Conservation (phyloP, 2,329 filamentous ascomycete species). For the Teratosphaeriaceae sp. region DNA sequence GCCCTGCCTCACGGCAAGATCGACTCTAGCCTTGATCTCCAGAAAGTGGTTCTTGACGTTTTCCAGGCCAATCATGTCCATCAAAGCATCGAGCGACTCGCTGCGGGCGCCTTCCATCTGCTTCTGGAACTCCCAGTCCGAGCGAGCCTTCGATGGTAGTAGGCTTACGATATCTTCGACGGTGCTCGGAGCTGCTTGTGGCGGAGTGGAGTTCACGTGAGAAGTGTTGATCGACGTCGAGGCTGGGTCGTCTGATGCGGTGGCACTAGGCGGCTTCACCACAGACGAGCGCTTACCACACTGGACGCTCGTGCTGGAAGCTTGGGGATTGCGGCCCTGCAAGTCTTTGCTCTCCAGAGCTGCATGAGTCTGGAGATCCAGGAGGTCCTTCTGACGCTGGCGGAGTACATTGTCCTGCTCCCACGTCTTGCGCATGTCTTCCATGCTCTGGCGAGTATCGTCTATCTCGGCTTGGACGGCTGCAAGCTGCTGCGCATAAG, state of each 20-base stretch:
- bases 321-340: not conserved
- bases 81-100: constrained; percentile 53
- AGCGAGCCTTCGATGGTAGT: constrained; percentile 13
- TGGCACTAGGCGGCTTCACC: not conserved
- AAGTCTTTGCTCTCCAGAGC: not conserved
- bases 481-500: constrained; percentile 41
- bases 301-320: too few relatives aligned
- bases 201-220: too few relatives aligned
- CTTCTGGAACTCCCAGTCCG: constrained; percentile 60
- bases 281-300: too few relatives aligned
- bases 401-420: constrained; percentile 39
- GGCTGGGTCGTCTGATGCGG: not conserved
- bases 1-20: constrained; percentile 53
- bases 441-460: constrained; percentile 38
- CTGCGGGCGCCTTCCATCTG: constrained; percentile 45
- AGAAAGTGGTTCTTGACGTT: constrained; percentile 60
- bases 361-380: constrained; percentile 24
- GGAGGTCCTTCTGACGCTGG: constrained; percentile 44
- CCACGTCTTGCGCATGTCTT: constrained; percentile 40
- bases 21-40: constrained; percentile 55
- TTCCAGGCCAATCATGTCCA: constrained; percentile 66
- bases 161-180: too few relatives aligned
- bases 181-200: too few relatives aligned
- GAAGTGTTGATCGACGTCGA: not conserved
- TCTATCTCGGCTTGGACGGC: constrained; percentile 49